These are phyloP conservation scores for Saturnispora serradocipensis DNA, from an alignment of 805 yeast species.

Conservation along the genomic window DNA sequence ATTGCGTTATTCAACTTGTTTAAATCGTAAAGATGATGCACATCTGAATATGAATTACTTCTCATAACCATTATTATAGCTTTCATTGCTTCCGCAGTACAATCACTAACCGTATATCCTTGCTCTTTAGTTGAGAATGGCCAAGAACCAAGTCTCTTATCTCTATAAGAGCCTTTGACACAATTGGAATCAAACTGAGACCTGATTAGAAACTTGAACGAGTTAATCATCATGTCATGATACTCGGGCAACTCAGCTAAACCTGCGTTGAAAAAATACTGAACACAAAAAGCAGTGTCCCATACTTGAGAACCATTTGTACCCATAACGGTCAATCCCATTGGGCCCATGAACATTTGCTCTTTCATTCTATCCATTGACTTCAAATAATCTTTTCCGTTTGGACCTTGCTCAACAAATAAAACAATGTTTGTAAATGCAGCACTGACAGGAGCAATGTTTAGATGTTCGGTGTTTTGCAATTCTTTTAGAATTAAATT, in stretches of 20 bases:
- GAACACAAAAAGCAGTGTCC: slow-evolving; percentile 91
- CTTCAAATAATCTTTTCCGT: slow-evolving; percentile 50
- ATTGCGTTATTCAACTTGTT: slow-evolving; percentile 56
- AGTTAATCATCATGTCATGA: slow-evolving; percentile 50
- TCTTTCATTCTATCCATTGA: slow-evolving; percentile 60
- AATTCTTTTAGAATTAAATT: slow-evolving; percentile 66
- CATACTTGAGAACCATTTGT: slow-evolving; percentile 97
- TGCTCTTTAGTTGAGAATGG: slow-evolving; percentile 93
- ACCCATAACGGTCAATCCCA: slow-evolving; percentile 91
- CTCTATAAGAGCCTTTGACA: slow-evolving; percentile 70
- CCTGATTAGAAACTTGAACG: slow-evolving; percentile 62
- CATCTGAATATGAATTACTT: slow-evolving; percentile 41
- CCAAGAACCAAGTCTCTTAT: slow-evolving; percentile 83
- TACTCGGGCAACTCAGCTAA: slow-evolving; percentile 62
- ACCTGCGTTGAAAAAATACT: slow-evolving; percentile 72
- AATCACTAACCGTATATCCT: slow-evolving; percentile 94
- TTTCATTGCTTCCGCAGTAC: slow-evolving; percentile 92
- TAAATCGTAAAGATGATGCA: slow-evolving; percentile 33
- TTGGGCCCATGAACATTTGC: slow-evolving; percentile 72
- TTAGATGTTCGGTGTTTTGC: slow-evolving; percentile 65
- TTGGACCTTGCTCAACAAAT: slow-evolving; percentile 57
- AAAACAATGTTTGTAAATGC: slow-evolving; percentile 75
- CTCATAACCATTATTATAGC: slow-evolving; percentile 88
- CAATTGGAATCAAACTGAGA: slow-evolving; percentile 83
- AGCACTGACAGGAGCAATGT: slow-evolving; percentile 90